Percentiles rank a stretch among this genome's conserved stretches.
phyloP scores from a whole-genome alignment of 2,329 filamentous ascomycete genomes.

The Arthrobotrys sphaeroides region DNA sequence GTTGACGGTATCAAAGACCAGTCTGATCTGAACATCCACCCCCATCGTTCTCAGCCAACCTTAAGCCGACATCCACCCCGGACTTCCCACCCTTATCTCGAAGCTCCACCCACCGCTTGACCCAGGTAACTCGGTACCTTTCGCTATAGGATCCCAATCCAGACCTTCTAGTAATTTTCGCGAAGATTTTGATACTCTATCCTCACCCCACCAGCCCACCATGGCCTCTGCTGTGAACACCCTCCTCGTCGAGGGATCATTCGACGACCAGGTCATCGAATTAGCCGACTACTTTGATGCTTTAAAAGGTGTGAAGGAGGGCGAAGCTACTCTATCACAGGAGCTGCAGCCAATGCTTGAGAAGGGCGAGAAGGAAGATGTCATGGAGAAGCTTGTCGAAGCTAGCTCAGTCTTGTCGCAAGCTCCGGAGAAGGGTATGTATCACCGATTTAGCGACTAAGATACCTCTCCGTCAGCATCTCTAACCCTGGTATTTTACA shows the following conservation, averaged over 20 bases:
- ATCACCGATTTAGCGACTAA: not conserved
- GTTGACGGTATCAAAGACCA: slow-evolving; percentile 3
- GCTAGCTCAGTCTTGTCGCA: slow-evolving; percentile 80
- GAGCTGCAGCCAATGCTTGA: slow-evolving; percentile 78
- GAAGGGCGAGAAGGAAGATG: slow-evolving; percentile 79
- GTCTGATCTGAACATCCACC: too few relatives aligned
- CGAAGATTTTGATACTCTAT: not conserved
- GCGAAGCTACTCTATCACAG: slow-evolving; percentile 66
- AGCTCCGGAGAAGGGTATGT: slow-evolving; percentile 82
- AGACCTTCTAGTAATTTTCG: not conserved
- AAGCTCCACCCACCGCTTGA: slow-evolving; percentile 10
- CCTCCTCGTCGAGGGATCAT: slow-evolving; percentile 85
- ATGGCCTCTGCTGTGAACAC: slow-evolving; percentile 59
- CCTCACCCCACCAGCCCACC: slow-evolving; percentile 46
- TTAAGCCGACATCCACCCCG: slow-evolving; percentile 16
- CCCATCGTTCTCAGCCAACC: slow-evolving; percentile 15
- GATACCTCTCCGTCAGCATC: slow-evolving; percentile 15
- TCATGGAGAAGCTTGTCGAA: slow-evolving; percentile 86
- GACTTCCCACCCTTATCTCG: not conserved
- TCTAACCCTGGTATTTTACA: slow-evolving; percentile 59
- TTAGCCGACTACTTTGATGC: slow-evolving; percentile 93
- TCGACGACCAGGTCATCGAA: slow-evolving; percentile 78
- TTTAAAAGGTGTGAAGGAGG: slow-evolving; percentile 76
- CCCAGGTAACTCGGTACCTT: not conserved
- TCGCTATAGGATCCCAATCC: not conserved